These are phyloP conservation scores for Nematodospora anomalae DNA, from an alignment of 1,139 yeast genomes.

Conservation along the genomic window DNA sequence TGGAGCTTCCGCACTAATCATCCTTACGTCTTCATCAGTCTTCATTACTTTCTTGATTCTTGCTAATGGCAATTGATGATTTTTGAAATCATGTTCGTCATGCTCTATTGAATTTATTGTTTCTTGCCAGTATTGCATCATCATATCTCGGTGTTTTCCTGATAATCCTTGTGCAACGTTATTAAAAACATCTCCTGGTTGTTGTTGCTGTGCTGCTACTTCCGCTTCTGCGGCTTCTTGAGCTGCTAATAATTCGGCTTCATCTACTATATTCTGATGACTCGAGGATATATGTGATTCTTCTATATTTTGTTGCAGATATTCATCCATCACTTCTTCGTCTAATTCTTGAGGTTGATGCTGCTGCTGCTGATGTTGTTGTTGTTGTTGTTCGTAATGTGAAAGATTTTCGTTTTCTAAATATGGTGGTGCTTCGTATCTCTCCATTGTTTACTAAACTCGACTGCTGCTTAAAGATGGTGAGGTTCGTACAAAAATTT, in stretches of 20 bases:
- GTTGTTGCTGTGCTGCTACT: conserved; percentile 46
- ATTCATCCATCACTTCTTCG: conserved; percentile 3
- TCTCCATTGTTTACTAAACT: conserved; percentile 2
- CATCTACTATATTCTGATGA: conserved; percentile 30
- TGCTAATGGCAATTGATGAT: conserved; percentile 92
- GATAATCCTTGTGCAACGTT: conserved; percentile 92
- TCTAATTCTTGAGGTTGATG: conserved; percentile 3
- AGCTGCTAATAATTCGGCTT: conserved; percentile 40
- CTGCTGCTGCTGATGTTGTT: conserved; percentile 1
- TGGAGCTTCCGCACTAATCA: conserved; percentile 98
- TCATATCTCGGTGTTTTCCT: conserved; percentile 79
- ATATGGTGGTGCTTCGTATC: conserved; percentile 8
- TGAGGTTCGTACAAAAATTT: not conserved
- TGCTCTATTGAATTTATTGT: conserved; percentile 88
- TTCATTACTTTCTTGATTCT: conserved; percentile 96
- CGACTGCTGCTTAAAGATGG: not conserved
- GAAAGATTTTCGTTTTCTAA: conserved; percentile 8
- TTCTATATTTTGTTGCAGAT: conserved; percentile 4
- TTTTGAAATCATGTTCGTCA: conserved; percentile 87
- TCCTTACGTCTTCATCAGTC: conserved; percentile 94
- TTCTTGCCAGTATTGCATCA: conserved; percentile 98
- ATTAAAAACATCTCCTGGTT: conserved; percentile 71
- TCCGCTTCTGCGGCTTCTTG: conserved; percentile 54
- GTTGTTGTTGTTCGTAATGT: conserved; percentile 7
- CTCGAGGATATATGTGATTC: conserved; percentile 11